Percentiles rank a stretch among this genome's conserved stretches.
Evolutionary conservation across 179 eudicot species (phyloP).

Genomic region (Pouteria campechiana): DNA sequence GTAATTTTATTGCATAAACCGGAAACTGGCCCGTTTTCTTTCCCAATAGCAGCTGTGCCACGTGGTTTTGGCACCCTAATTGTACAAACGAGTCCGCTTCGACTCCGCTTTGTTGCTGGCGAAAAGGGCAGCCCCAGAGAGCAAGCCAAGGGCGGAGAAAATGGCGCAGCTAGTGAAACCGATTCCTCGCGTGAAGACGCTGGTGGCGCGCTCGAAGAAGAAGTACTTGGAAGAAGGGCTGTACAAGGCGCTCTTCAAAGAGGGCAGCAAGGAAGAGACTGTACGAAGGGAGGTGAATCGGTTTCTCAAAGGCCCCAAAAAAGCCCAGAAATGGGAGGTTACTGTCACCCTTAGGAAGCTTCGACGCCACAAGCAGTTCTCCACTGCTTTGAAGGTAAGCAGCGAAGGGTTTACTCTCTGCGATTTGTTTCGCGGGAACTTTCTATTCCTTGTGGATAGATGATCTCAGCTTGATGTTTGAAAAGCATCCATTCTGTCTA

Average conservation of each 20-base stretch:
- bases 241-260: constrained; percentile 46
- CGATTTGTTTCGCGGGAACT: background rate
- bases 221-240: constrained; percentile 74
- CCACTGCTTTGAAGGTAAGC: constrained; percentile 79
- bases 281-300: constrained; percentile 56
- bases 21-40: no score
- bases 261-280: constrained; percentile 55
- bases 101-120: no score
- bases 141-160: no score
- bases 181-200: no score
- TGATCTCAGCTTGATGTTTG: no score
- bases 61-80: no score
- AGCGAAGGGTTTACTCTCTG: background rate
- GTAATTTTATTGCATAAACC: no score
- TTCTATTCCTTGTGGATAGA: background rate
- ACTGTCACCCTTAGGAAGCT: constrained; percentile 67
- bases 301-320: constrained; percentile 47
- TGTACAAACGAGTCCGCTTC: no score
- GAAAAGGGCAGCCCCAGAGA: no score
- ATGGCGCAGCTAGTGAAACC: no score
- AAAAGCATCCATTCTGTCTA: background rate
- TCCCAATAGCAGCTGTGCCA: no score
- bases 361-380: constrained; percentile 58
- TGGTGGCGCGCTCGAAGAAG: constrained; percentile 56
- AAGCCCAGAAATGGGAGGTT: constrained; percentile 91